phyloP scores from a whole-genome alignment of 1,139 yeast species.

The Scheffersomyces quercinus region DNA sequence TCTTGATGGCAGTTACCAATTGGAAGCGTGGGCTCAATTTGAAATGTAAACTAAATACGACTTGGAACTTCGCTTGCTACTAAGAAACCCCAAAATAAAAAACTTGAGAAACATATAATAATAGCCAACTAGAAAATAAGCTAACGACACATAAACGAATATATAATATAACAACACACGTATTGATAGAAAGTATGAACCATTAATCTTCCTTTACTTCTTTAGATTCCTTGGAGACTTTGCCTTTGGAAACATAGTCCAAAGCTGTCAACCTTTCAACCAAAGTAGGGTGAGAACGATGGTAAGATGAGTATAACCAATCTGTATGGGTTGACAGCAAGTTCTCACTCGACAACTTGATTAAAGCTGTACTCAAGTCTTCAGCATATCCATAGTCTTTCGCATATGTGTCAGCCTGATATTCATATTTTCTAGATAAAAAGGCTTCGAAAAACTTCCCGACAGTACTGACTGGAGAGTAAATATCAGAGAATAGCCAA shows the following conservation, averaged over 20 bases:
- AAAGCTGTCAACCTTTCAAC: constrained; percentile 84
- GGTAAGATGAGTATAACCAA: constrained; percentile 84
- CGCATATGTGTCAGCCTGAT: constrained; percentile 90
- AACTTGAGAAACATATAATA: too few species aligned
- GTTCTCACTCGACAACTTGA: constrained; percentile 76
- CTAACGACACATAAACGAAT: too few species aligned
- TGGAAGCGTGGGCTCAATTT: too few species aligned
- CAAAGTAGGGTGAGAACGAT: constrained; percentile 86
- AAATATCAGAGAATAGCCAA: constrained; percentile 68
- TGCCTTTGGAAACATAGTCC: constrained; percentile 49
- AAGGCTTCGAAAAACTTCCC: constrained; percentile 67
- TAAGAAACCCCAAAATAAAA: too few species aligned
- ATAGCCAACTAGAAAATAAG: too few species aligned
- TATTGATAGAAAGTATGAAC: too few species aligned
- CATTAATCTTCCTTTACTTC: constrained; percentile 6
- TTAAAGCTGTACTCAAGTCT: constrained; percentile 70
- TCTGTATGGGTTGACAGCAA: constrained; percentile 85
- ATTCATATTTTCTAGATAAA: constrained; percentile 82
- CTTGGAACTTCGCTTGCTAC: too few species aligned
- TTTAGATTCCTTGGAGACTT: constrained; percentile 31
- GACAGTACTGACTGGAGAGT: constrained; percentile 73
- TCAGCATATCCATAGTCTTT: constrained; percentile 67
- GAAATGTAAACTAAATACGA: too few species aligned
- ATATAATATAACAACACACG: too few species aligned
- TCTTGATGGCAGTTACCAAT: too few species aligned